Evolutionary conservation across 371 early-diverging fungal genomes (phyloP).

Genomic region (Syncephalastrum racemosum): DNA sequence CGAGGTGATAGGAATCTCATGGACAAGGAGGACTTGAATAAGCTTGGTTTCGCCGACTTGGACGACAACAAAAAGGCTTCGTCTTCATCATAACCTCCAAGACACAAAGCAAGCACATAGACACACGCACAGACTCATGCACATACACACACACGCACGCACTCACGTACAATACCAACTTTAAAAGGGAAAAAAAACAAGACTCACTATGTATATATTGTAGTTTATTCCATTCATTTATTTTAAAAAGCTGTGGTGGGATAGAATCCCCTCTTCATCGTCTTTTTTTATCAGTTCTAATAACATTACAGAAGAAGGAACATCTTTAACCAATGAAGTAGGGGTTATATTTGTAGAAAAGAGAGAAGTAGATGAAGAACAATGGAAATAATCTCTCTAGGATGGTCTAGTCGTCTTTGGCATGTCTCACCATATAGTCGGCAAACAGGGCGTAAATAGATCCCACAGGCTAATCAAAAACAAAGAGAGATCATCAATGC

Average conservation of each 20-base stretch:
- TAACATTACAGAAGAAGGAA: too few relatives aligned
- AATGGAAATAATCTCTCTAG: too few relatives aligned
- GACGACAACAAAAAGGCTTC: constrained; percentile 5
- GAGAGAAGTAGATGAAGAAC: too few relatives aligned
- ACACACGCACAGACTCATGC: background rate
- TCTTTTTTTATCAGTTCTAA: too few relatives aligned
- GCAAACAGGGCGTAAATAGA: constrained; percentile 46
- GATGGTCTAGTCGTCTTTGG: constrained; percentile 1
- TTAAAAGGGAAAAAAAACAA: background rate
- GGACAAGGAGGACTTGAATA: constrained; percentile 67
- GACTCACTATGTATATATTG: too few relatives aligned
- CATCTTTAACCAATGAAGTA: too few relatives aligned
- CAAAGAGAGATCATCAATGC: background rate
- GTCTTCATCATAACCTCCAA: background rate
- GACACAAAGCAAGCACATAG: background rate
- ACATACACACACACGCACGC: background rate
- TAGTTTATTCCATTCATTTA: too few relatives aligned
- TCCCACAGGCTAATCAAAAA: constrained; percentile 31
- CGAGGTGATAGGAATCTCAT: constrained; percentile 58
- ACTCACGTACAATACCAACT: background rate
- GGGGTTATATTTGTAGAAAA: too few relatives aligned
- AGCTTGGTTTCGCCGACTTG: constrained; percentile 66
- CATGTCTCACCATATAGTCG: constrained; percentile 37
- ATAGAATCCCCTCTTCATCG: too few relatives aligned
- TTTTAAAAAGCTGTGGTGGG: too few relatives aligned